phyloP scores from a whole-genome alignment of 2,329 filamentous ascomycete species.

The Xylaria sp. region DNA sequence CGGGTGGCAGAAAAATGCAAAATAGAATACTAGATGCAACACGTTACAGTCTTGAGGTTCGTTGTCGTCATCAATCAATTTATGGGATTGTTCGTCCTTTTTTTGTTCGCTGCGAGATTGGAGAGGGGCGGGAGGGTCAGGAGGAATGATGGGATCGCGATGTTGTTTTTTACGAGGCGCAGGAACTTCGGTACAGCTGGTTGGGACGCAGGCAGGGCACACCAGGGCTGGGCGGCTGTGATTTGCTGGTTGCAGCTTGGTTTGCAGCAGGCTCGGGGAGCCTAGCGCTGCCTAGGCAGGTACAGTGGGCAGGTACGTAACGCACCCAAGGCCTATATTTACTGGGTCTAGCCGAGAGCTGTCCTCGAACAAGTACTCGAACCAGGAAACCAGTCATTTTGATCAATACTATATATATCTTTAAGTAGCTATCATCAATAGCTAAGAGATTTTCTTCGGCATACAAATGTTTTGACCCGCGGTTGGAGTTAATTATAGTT shows the following conservation, averaged over 20 bases:
- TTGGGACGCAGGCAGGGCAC: neutral
- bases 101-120: slow-evolving; percentile 15
- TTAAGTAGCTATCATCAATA: too few relatives aligned
- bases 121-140: slow-evolving; percentile 1
- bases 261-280: too few relatives aligned
- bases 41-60: slow-evolving; percentile 11
- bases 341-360: too few relatives aligned
- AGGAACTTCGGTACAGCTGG: slow-evolving; percentile 7
- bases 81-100: slow-evolving; percentile 4
- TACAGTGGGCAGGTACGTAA: too few relatives aligned
- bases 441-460: too few relatives aligned
- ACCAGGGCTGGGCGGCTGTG: neutral
- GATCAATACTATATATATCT: too few relatives aligned
- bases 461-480: too few relatives aligned
- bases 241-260: neutral
- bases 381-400: too few relatives aligned
- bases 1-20: neutral
- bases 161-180: slow-evolving; percentile 21
- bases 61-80: slow-evolving; percentile 21
- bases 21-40: neutral
- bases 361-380: too few relatives aligned
- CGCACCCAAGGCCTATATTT: too few relatives aligned
- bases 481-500: too few relatives aligned
- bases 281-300: too few relatives aligned
- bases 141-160: slow-evolving; percentile 11